Conservation (phyloP, 1,139 yeast genomes). For the Taphrina confusa region DNA sequence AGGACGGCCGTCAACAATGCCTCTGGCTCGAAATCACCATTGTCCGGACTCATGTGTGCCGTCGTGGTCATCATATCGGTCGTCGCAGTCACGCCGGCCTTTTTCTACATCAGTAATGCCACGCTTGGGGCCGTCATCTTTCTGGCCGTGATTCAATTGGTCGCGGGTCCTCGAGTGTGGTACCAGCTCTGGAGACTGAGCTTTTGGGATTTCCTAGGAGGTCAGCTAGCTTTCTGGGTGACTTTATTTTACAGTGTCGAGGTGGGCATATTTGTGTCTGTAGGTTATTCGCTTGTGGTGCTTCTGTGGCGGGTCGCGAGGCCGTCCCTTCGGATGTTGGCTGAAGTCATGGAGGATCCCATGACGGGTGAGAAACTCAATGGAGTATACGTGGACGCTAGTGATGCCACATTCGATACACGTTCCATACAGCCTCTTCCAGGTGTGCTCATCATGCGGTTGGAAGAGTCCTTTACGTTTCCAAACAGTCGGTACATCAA, state of each 20-base stretch:
- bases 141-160: constrained; percentile 76
- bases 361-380: constrained; percentile 3
- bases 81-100: constrained; percentile 76
- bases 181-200: constrained; percentile 72
- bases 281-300: constrained; percentile 77
- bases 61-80: constrained; percentile 81
- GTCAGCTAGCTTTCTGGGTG: constrained; percentile 67
- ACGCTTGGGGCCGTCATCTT: constrained; percentile 62
- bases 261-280: constrained; percentile 84
- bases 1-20: constrained; percentile 91
- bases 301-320: constrained; percentile 71
- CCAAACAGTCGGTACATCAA: constrained; percentile 76
- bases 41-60: constrained; percentile 90
- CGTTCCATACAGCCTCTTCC: constrained; percentile 63
- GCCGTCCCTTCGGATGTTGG: constrained; percentile 49
- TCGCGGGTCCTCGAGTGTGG: constrained; percentile 71
- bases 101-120: constrained; percentile 90
- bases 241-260: constrained; percentile 82
- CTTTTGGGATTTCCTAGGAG: constrained; percentile 76
- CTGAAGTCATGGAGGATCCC: constrained; percentile 25
- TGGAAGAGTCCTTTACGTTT: constrained; percentile 77
- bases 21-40: constrained; percentile 92
- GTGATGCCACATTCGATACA: constrained; percentile 7
- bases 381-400: constrained; percentile 23
- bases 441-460: constrained; percentile 83